phyloP scores from a whole-genome alignment of 345 rosid genomes.

The Pistacia integerrima region DNA sequence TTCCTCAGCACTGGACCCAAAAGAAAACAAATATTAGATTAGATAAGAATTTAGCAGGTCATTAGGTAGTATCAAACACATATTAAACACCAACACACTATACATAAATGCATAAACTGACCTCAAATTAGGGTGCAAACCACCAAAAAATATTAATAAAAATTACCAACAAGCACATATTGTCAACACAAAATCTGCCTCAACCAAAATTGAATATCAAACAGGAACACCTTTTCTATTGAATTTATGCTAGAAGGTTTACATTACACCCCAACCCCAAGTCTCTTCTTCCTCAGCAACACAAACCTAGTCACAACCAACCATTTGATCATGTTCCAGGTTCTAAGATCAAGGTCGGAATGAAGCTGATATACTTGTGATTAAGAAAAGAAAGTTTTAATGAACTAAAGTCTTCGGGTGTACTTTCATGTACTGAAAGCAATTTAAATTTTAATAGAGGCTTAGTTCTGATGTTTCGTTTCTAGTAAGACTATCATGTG shows the following conservation, averaged over 20 bases:
- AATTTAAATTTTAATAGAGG: not conserved
- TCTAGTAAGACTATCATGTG: not conserved
- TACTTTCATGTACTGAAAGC: not conserved
- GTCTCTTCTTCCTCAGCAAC: not conserved
- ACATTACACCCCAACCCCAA: not conserved
- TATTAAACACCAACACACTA: not conserved
- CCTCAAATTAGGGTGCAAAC: too few species aligned
- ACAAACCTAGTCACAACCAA: not conserved
- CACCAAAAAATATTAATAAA: not conserved
- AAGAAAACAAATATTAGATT: constrained; percentile 2
- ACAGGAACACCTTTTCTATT: not conserved
- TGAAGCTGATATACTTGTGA: not conserved
- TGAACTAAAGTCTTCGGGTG: not conserved
- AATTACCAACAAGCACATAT: not conserved
- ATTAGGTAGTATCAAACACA: not conserved
- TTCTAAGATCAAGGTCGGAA: constrained; percentile 2
- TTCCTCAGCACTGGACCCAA: constrained; percentile 36
- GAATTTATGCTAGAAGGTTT: not conserved
- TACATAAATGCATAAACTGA: not conserved
- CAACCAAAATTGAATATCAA: not conserved
- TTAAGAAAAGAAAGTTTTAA: not conserved
- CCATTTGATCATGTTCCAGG: not conserved
- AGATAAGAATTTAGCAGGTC: constrained; percentile 3
- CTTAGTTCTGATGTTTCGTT: too few species aligned
- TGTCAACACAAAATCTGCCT: not conserved